Base-by-base conservation (phyloP, 441 rosid species). In the Capsella rubella region DNA sequence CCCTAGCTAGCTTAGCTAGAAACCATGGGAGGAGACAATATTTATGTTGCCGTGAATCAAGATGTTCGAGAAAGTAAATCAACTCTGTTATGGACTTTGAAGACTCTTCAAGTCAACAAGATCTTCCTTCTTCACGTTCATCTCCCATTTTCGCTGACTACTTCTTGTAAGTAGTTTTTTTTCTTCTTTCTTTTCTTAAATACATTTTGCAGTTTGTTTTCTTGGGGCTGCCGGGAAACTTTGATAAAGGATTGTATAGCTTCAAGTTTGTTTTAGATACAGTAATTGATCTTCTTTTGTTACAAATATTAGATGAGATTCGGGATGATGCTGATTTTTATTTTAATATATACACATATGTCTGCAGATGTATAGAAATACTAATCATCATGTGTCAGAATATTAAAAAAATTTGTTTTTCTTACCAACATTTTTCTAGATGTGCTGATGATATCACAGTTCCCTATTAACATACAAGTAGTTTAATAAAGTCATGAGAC, bases 21-120 rank as follows among this genome's bases (percentile, higher is more conserved):
- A 56, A 1, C 66, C 45, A 74, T 75, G 89, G 77, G 79, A 34
- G 77, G 79, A 25, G 77, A 80, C 28, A 67, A 73, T 9, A 29
- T 85, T 3, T 89, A 86, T 42, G 97, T 94, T 15, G 97, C 97
- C 1, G 88, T 92, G 25, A 89, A 84, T 42, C 87, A 82, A 69
- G 67, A 80, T 14, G 80, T 87, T 55, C 84, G 84, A 37, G 86
- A 85, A 64, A 74, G 81, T 78, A 82, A 81, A 64, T 73, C 51
- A 53, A 80, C 82, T 73, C 73, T 94, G 63, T 7, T 73, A 11
- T 92, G 97, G 97, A 84, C 94, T 5, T 51, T 90, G 59, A 89
- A 75, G 56, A 79, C 86, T 51, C 83, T 89, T 0, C 84, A 84
- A 42, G 91, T 88, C 46, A 91, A 80, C 80, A 81, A 75, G 70